Conservation (phyloP, 2,329 filamentous ascomycete species). For the Thielaviopsis populi region DNA sequence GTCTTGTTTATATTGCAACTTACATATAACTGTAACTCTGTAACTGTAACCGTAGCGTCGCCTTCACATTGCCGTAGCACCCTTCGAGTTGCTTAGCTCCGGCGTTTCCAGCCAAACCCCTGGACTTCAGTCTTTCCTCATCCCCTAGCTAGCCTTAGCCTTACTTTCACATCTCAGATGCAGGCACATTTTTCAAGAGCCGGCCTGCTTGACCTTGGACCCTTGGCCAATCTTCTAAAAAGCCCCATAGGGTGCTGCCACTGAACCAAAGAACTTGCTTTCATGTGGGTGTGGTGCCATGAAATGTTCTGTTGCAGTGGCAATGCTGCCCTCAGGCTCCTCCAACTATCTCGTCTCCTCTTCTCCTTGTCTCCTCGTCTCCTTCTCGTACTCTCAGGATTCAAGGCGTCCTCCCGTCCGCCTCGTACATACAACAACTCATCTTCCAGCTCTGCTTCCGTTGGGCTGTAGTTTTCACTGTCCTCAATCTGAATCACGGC, state of each 20-base stretch:
- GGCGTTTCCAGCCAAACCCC: neutral
- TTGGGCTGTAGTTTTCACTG: neutral
- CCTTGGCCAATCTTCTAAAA: no score
- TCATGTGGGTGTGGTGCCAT: no score
- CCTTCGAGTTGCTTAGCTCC: neutral
- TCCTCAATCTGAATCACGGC: neutral
- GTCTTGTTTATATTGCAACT: conserved; percentile 1
- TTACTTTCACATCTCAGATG: no score
- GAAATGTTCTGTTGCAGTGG: no score
- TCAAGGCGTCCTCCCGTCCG: neutral
- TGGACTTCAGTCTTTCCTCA: neutral
- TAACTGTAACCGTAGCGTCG: neutral
- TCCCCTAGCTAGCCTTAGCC: neutral
- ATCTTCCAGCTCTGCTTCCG: neutral
- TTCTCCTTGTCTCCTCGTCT: neutral
- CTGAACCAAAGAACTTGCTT: no score
- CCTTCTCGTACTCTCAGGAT: neutral
- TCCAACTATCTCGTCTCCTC: neutral
- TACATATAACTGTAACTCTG: neutral
- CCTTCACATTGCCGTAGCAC: neutral
- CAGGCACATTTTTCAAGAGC: neutral
- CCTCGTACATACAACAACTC: conserved; percentile 3
- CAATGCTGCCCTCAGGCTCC: neutral
- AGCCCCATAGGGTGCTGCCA: no score
- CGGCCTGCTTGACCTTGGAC: neutral